phyloP scores from a whole-genome alignment of 2,329 filamentous ascomycete genomes.

The Camillea tinctor region DNA sequence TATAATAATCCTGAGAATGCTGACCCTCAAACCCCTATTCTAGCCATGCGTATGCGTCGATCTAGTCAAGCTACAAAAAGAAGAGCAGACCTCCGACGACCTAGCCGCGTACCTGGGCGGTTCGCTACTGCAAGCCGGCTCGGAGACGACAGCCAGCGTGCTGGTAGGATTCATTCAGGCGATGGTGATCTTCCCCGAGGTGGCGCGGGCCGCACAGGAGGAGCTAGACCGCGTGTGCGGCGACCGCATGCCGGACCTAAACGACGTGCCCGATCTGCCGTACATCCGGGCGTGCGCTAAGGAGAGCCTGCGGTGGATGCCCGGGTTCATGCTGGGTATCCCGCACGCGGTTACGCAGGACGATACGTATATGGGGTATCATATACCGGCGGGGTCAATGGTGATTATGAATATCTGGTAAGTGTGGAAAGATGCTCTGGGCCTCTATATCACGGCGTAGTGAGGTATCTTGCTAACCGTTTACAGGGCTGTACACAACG shows the following conservation, averaged over 20 bases:
- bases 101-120: slow-evolving; percentile 34
- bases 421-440: slow-evolving; percentile 7
- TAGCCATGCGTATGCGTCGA: slow-evolving; percentile 25
- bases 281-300: slow-evolving; percentile 51
- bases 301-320: slow-evolving; percentile 53
- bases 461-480: no score
- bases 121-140: slow-evolving; percentile 31
- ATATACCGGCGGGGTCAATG: slow-evolving; percentile 42
- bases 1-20: no score
- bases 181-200: slow-evolving; percentile 48
- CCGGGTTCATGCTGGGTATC: slow-evolving; percentile 33
- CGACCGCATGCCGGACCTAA: slow-evolving; percentile 45
- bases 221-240: slow-evolving; percentile 53
- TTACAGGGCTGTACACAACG: slow-evolving; percentile 47
- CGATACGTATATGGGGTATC: slow-evolving; percentile 38
- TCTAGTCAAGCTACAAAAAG: slow-evolving; percentile 30
- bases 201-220: slow-evolving; percentile 46
- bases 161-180: slow-evolving; percentile 47
- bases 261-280: slow-evolving; percentile 46
- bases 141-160: slow-evolving; percentile 42
- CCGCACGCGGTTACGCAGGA: slow-evolving; percentile 39
- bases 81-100: slow-evolving; percentile 33
- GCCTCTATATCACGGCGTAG: no score
- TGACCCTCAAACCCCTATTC: no score
- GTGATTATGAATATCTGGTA: slow-evolving; percentile 43